Conservation (phyloP, 257 asterid species). For the Nemophila menziesii region DNA sequence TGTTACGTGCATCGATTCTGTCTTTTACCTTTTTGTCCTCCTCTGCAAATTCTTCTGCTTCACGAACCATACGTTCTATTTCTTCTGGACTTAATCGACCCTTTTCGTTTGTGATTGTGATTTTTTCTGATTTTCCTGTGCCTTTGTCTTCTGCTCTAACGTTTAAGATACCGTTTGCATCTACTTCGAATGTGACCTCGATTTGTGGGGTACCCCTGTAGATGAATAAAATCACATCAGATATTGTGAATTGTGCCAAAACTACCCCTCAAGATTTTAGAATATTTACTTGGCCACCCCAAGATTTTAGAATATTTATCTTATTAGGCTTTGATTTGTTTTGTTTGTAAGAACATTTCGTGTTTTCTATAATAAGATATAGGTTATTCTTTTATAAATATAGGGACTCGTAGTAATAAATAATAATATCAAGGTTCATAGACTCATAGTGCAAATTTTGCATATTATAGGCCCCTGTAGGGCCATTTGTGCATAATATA, state of each 20-base stretch:
- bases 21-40: conserved; percentile 2
- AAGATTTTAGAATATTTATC: too few relatives aligned
- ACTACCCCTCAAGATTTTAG: neutral
- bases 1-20: conserved; percentile 6
- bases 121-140: conserved; percentile 75
- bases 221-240: neutral
- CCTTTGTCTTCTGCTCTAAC: conserved; percentile 98
- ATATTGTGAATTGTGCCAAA: neutral
- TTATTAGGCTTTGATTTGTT: too few relatives aligned
- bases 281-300: too few relatives aligned
- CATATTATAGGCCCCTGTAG: too few relatives aligned
- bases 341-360: too few relatives aligned
- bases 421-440: too few relatives aligned
- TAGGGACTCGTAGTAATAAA: too few relatives aligned
- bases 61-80: neutral
- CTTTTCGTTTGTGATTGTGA: conserved; percentile 91
- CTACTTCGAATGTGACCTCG: conserved; percentile 91
- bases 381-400: too few relatives aligned
- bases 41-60: conserved; percentile 5
- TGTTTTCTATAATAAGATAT: too few relatives aligned
- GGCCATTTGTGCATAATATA: too few relatives aligned
- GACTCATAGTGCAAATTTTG: too few relatives aligned
- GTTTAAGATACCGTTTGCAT: conserved; percentile 80
- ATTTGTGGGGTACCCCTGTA: conserved; percentile 94
- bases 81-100: conserved; percentile 50